Evolutionary conservation across 2,329 filamentous ascomycete species (phyloP).

Genomic region (Verticillium tricorpus): DNA sequence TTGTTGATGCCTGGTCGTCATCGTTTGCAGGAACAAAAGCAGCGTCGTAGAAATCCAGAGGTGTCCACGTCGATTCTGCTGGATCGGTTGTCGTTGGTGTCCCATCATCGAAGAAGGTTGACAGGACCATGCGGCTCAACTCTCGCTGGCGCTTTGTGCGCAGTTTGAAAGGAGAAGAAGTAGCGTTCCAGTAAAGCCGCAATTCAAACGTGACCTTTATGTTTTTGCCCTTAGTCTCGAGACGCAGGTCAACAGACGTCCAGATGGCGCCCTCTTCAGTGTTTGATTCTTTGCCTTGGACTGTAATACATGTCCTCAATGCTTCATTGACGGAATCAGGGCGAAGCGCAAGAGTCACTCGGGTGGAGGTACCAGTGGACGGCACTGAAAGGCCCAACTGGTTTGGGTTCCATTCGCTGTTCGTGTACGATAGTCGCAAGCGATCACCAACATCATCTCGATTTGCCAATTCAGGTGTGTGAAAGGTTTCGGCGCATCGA

Average conservation of each 20-base stretch:
- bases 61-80: slow-evolving; percentile 28
- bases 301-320: not conserved
- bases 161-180: slow-evolving; percentile 24
- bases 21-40: slow-evolving; percentile 55
- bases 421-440: not conserved
- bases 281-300: not conserved
- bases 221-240: slow-evolving; percentile 20
- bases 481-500: not conserved
- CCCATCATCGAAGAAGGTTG: slow-evolving; percentile 28
- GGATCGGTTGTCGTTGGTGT: slow-evolving; percentile 11
- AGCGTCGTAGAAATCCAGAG: slow-evolving; percentile 63
- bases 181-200: slow-evolving; percentile 38
- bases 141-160: slow-evolving; percentile 23
- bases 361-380: not conserved
- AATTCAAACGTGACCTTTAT: slow-evolving; percentile 27
- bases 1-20: slow-evolving; percentile 29
- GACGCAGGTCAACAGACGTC: slow-evolving; percentile 22
- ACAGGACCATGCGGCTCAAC: slow-evolving; percentile 29
- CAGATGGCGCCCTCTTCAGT: slow-evolving; percentile 26
- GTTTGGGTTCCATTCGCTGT: not conserved
- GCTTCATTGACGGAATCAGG: not conserved
- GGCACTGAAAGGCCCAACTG: not conserved
- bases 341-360: not conserved
- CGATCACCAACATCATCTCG: not conserved
- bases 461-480: not conserved